Percentiles rank a stretch among this genome's conserved stretches.
These are phyloP conservation scores for Microsporum ferrugineum DNA, from an alignment of 2,329 filamentous ascomycete species.

Conservation along the genomic window DNA sequence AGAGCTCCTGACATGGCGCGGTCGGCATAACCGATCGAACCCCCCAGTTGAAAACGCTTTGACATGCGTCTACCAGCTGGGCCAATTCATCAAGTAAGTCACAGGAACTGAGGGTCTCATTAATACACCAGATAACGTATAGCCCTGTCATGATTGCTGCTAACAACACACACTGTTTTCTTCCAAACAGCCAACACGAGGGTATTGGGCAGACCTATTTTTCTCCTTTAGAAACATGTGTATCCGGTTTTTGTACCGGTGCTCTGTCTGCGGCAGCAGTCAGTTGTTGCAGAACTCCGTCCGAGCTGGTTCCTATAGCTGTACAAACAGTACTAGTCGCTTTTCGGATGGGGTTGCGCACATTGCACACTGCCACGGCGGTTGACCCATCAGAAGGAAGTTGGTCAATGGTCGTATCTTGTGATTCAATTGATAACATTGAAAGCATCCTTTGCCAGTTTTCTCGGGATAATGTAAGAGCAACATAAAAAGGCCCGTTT, in stretches of 20 bases:
- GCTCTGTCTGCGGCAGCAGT: conserved; percentile 25
- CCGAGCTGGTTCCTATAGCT: conserved; percentile 26
- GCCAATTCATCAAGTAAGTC: not conserved
- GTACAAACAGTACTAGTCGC: conserved; percentile 28
- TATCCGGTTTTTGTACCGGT: conserved; percentile 27
- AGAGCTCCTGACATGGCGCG: conserved; percentile 4
- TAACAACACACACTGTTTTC: not conserved
- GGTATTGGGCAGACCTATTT: not conserved
- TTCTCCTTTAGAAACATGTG: not conserved
- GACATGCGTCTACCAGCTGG: not conserved
- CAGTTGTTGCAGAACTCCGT: conserved; percentile 20
- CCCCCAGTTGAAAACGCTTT: not conserved
- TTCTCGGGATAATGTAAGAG: not conserved
- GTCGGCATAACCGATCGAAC: not conserved
- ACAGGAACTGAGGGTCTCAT: not conserved
- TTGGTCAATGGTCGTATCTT: conserved; percentile 3
- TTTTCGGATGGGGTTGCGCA: conserved; percentile 22
- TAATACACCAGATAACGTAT: not conserved
- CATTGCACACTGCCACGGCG: not conserved
- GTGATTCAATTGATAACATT: not conserved
- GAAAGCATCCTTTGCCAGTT: not conserved
- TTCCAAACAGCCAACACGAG: not conserved
- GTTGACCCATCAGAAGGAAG: not conserved
- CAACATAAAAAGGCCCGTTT: too few species aligned
- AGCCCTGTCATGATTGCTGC: not conserved